phyloP scores from a whole-genome alignment of 805 yeast species.

The Lachancea dasiensis region DNA sequence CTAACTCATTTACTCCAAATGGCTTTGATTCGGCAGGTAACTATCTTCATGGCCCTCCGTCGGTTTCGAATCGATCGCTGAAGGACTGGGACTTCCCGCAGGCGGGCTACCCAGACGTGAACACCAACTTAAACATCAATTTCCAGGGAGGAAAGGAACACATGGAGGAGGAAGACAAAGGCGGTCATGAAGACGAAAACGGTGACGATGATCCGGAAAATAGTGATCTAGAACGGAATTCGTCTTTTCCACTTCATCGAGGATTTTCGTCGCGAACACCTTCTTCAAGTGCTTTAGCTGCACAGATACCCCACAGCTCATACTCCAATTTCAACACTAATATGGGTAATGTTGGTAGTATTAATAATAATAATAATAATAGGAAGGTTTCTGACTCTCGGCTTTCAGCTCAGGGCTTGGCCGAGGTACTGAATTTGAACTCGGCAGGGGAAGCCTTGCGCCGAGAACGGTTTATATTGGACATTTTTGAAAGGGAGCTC shows the following conservation, averaged over 20 bases:
- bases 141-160: not conserved
- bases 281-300: constrained; percentile 6
- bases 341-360: not conserved
- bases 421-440: constrained; percentile 44
- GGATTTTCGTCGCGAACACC: constrained; percentile 8
- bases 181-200: constrained; percentile 7
- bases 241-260: constrained; percentile 9
- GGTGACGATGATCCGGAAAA: constrained; percentile 11
- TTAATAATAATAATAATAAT: not conserved
- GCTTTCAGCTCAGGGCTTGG: constrained; percentile 50
- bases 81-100: not conserved
- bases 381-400: constrained; percentile 44
- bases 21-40: not conserved
- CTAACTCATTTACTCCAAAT: not conserved
- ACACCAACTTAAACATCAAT: not conserved
- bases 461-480: constrained; percentile 48
- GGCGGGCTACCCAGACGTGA: not conserved
- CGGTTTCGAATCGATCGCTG: not conserved
- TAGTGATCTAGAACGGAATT: constrained; percentile 1
- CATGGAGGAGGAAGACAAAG: not conserved
- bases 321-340: not conserved
- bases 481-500: constrained; percentile 48
- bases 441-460: constrained; percentile 49
- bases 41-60: not conserved
- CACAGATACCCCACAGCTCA: constrained; percentile 1